A percentile compares a stretch with the other conserved stretches of the same genome.
These are phyloP conservation scores for Rhodotorula toruloides DNA, from an alignment of 768 basidiomycete species.

Conservation along the genomic window DNA sequence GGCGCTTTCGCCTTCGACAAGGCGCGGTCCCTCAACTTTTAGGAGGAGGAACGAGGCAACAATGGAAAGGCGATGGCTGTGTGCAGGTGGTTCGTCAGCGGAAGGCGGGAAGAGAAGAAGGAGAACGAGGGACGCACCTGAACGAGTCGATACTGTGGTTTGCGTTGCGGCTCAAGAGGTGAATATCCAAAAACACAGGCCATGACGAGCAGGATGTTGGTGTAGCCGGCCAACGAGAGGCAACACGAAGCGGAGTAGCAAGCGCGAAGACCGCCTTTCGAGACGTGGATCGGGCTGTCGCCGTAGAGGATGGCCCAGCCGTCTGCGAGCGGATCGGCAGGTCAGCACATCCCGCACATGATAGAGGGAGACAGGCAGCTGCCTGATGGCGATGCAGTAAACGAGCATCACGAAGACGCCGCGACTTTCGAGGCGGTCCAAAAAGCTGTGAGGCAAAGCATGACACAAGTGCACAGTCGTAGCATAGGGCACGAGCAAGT, in stretches of 20 bases:
- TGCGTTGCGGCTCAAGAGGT: slow-evolving; percentile 45
- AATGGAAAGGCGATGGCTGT: slow-evolving; percentile 46
- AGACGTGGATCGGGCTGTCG: slow-evolving; percentile 41
- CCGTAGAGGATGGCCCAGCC: slow-evolving; percentile 46
- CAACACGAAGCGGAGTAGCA: slow-evolving; percentile 49
- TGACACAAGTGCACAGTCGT: slow-evolving; percentile 44
- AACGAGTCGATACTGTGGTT: slow-evolving; percentile 48
- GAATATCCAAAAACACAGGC: slow-evolving; percentile 46
- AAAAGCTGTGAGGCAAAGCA: no score
- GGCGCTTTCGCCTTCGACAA: slow-evolving; percentile 44
- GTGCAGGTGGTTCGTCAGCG: background rate
- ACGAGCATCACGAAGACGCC: slow-evolving; percentile 41
- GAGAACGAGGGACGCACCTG: background rate
- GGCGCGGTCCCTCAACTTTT: slow-evolving; percentile 45
- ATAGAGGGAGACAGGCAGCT: background rate
- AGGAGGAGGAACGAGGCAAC: slow-evolving; percentile 47
- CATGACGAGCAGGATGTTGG: slow-evolving; percentile 33
- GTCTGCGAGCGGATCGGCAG: slow-evolving; percentile 21
- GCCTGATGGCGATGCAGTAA: slow-evolving; percentile 28
- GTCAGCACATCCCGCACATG: slow-evolving; percentile 12
- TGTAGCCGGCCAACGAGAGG: slow-evolving; percentile 43
- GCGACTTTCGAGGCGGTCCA: no score
- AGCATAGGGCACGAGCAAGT: slow-evolving; percentile 48
- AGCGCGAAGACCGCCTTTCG: slow-evolving; percentile 37
- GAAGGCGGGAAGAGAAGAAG: background rate